Evolutionary conservation across 202 grass and related monocot genomes (phyloP).

Genomic region (Schoenoplectus tabernaemontani): DNA sequence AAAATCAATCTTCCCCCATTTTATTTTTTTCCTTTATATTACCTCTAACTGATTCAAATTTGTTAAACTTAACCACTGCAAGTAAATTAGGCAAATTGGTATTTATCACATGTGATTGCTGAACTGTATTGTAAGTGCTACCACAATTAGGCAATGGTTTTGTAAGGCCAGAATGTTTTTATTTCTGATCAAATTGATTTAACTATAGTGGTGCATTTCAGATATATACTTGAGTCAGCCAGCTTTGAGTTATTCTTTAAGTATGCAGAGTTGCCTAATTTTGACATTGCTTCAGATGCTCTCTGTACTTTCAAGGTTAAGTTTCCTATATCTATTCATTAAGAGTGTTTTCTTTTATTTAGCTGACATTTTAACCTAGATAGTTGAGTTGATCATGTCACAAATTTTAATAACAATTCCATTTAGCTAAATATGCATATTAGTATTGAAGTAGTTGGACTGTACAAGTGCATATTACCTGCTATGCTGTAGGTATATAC

Average conservation of each 20-base stretch:
- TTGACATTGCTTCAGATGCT: constrained; percentile 99
- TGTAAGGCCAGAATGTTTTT: background rate
- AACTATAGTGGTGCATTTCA: constrained; percentile 47
- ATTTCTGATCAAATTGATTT: constrained; percentile 11
- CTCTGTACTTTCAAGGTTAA: constrained; percentile 98
- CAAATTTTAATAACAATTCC: background rate
- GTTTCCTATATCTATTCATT: background rate
- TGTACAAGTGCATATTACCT: background rate
- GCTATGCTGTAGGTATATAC: background rate
- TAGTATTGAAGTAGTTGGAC: background rate
- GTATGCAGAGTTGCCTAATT: constrained; percentile 95
- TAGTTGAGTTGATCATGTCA: background rate
- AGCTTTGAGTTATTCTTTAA: constrained; percentile 98
- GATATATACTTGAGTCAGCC: constrained; percentile 93
- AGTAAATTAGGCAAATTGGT: background rate
- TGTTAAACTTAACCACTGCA: background rate
- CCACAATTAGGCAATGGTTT: background rate
- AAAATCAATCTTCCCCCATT: background rate
- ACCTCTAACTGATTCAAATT: background rate
- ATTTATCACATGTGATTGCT: constrained; percentile 3
- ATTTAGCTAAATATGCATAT: background rate
- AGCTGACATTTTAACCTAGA: constrained; percentile 2
- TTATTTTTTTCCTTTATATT: background rate
- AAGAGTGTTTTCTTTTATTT: constrained; percentile 1
- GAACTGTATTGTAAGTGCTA: background rate